These are phyloP conservation scores for Naganishia cerealis DNA, from an alignment of 1,284 basidiomycete species.

Conservation along the genomic window DNA sequence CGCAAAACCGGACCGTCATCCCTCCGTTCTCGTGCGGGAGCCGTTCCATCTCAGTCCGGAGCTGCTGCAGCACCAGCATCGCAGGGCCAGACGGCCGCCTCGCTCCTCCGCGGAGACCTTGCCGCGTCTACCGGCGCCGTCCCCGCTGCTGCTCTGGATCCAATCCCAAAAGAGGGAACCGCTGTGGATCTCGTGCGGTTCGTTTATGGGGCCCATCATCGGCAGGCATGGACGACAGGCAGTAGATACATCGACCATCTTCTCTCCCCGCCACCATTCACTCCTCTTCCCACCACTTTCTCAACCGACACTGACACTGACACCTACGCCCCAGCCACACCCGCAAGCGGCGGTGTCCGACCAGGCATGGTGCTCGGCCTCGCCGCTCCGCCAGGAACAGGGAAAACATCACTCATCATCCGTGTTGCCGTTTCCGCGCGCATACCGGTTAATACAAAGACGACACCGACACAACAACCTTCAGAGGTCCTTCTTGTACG, in stretches of 20 bases:
- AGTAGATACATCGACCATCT: slow-evolving; percentile 44
- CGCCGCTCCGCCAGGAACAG: slow-evolving; percentile 49
- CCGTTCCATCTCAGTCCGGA: slow-evolving; percentile 1
- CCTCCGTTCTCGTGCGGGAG: neutral
- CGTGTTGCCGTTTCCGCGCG: slow-evolving; percentile 45
- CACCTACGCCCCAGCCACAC: slow-evolving; percentile 36
- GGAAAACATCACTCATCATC: slow-evolving; percentile 47
- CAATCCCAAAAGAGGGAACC: slow-evolving; percentile 24
- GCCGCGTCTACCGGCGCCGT: neutral
- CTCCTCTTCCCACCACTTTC: neutral
- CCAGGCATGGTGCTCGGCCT: slow-evolving; percentile 51
- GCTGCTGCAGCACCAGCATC: slow-evolving; percentile 15
- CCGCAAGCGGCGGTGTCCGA: slow-evolving; percentile 22
- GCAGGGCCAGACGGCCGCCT: slow-evolving; percentile 6
- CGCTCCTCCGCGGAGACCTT: slow-evolving; percentile 30
- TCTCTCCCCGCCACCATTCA: slow-evolving; percentile 35
- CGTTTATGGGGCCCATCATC: slow-evolving; percentile 28
- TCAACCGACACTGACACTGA: neutral
- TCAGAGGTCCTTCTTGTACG: slow-evolving; percentile 50
- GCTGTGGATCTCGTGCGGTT: neutral
- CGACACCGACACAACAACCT: slow-evolving; percentile 23
- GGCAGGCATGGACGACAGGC: slow-evolving; percentile 42
- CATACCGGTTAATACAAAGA: slow-evolving; percentile 23
- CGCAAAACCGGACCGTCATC: neutral
- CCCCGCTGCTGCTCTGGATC: slow-evolving; percentile 34